Evolutionary conservation across 2,329 filamentous ascomycete species (phyloP).

Genomic region (Fusarium camptoceras): DNA sequence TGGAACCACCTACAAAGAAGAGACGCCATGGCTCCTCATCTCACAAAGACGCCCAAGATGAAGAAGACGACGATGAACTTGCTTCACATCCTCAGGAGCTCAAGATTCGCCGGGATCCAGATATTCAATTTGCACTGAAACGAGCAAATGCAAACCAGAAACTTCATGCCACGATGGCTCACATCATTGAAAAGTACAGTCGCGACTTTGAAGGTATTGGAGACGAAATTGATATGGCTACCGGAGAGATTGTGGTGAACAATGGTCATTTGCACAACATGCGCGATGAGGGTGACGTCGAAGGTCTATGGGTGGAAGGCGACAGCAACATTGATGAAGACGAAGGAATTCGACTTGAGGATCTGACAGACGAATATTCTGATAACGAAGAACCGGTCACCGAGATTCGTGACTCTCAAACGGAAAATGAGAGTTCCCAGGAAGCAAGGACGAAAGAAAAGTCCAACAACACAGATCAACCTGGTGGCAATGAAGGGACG

Average conservation of each 20-base stretch:
- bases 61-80: conserved; percentile 61
- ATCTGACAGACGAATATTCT: conserved; percentile 44
- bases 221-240: conserved; percentile 89
- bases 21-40: conserved; percentile 63
- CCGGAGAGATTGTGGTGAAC: conserved; percentile 85
- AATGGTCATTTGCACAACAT: conserved; percentile 81
- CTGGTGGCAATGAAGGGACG: background rate
- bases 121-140: conserved; percentile 66
- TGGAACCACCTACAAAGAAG: conserved; percentile 72
- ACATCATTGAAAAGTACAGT: conserved; percentile 89
- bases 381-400: conserved; percentile 29
- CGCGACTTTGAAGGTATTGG: conserved; percentile 84
- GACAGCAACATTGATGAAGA: conserved; percentile 53
- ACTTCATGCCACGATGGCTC: conserved; percentile 86
- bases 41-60: conserved; percentile 42
- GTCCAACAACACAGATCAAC: background rate
- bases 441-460: background rate
- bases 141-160: conserved; percentile 75
- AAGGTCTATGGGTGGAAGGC: conserved; percentile 45
- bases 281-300: conserved; percentile 67
- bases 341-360: conserved; percentile 51
- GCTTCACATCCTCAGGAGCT: conserved; percentile 61
- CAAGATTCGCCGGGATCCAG: conserved; percentile 49
- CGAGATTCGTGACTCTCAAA: conserved; percentile 23
- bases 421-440: conserved; percentile 4